phyloP scores from a whole-genome alignment of 176 grass and related monocot genomes.

The Rhynchospora breviuscula region DNA sequence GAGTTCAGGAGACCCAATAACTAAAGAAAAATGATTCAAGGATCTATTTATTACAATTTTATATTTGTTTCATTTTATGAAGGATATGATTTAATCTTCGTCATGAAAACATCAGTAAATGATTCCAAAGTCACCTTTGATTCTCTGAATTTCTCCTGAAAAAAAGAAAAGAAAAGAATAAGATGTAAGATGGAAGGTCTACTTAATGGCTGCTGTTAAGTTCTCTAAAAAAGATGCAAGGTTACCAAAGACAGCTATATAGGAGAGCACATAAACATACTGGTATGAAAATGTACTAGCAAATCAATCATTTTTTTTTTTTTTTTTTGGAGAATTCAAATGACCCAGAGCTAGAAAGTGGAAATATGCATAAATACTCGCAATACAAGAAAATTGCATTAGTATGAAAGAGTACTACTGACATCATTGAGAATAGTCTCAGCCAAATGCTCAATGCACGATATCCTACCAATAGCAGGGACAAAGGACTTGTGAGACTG shows the following conservation, averaged over 20 bases:
- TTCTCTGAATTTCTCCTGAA: slow-evolving; percentile 56
- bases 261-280: neutral
- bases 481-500: slow-evolving; percentile 63
- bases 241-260: neutral
- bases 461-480: slow-evolving; percentile 63
- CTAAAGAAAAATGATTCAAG: slow-evolving; percentile 3
- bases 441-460: slow-evolving; percentile 73
- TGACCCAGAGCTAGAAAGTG: neutral
- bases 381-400: neutral
- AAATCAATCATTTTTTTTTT: neutral
- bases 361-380: neutral
- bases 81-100: slow-evolving; percentile 97
- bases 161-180: slow-evolving; percentile 14
- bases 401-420: slow-evolving; percentile 30
- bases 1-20: slow-evolving; percentile 44
- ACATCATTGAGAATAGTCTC: slow-evolving; percentile 91
- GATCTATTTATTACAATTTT: neutral
- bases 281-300: neutral
- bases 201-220: too few species aligned
- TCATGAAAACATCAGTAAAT: slow-evolving; percentile 57
- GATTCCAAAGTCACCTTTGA: slow-evolving; percentile 76
- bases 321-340: neutral
- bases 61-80: neutral
- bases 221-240: too few species aligned
- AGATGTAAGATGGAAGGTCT: neutral